phyloP scores from a whole-genome alignment of 192 early-diverging fungal species.

The Backusella circina region DNA sequence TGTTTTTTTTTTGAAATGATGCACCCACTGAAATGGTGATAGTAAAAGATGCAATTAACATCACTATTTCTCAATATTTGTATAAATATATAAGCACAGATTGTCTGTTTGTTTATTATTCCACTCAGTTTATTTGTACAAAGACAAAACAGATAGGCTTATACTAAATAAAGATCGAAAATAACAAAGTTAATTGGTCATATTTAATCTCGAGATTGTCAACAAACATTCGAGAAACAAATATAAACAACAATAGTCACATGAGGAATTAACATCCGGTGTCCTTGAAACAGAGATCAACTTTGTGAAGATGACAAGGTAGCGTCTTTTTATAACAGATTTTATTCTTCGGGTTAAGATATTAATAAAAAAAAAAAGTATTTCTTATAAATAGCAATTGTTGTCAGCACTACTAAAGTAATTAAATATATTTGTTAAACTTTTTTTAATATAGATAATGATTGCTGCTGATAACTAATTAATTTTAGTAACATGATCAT shows the following conservation, averaged over 20 bases:
- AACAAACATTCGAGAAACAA: background rate
- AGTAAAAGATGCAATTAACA: too few relatives aligned
- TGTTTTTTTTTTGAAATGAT: too few relatives aligned
- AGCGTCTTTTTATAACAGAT: too few relatives aligned
- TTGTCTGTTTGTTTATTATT: background rate
- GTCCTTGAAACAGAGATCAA: background rate
- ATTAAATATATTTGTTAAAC: too few relatives aligned
- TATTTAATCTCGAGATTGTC: background rate
- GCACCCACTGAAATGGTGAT: too few relatives aligned
- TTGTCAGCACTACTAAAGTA: too few relatives aligned
- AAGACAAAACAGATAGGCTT: background rate
- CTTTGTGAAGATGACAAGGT: background rate
- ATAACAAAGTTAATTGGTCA: background rate
- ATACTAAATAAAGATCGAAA: background rate
- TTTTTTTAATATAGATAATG: too few relatives aligned
- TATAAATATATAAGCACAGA: too few relatives aligned
- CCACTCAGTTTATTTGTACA: background rate
- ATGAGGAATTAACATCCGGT: background rate
- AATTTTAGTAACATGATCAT: too few relatives aligned
- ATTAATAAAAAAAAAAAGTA: background rate
- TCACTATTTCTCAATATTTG: too few relatives aligned
- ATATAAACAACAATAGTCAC: background rate
- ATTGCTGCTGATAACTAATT: too few relatives aligned
- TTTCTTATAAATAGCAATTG: too few relatives aligned
- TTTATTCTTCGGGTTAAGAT: background rate